Evolutionary conservation across 1,284 basidiomycete species (phyloP).

Genomic region (Pseudozyma thailandica): DNA sequence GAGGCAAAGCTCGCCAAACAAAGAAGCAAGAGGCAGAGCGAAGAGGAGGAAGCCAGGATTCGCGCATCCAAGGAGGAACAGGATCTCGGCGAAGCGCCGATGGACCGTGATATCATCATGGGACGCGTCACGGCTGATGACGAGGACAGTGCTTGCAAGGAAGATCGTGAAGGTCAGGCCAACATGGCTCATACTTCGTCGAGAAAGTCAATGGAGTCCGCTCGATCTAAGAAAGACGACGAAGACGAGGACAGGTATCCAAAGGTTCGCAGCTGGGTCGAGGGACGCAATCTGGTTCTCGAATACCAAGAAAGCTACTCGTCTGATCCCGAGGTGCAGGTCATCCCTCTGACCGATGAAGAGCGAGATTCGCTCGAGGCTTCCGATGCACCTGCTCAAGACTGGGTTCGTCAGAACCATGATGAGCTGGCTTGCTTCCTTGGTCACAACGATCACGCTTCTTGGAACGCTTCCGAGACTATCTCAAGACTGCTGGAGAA

Average conservation of each 20-base stretch:
- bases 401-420: slow-evolving; percentile 53
- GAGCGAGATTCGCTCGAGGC: slow-evolving; percentile 45
- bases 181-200: slow-evolving; percentile 2
- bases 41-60: slow-evolving; percentile 16
- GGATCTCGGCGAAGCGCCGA: slow-evolving; percentile 54
- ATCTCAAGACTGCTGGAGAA: slow-evolving; percentile 45
- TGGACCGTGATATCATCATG: slow-evolving; percentile 49
- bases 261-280: slow-evolving; percentile 59
- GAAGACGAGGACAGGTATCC: slow-evolving; percentile 48
- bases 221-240: neutral
- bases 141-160: slow-evolving; percentile 41
- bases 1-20: slow-evolving; percentile 17
- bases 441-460: slow-evolving; percentile 34
- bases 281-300: slow-evolving; percentile 62
- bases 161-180: slow-evolving; percentile 43
- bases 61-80: slow-evolving; percentile 38
- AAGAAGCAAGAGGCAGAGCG: slow-evolving; percentile 21
- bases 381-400: slow-evolving; percentile 50
- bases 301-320: slow-evolving; percentile 56
- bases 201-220: neutral
- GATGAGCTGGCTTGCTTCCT: slow-evolving; percentile 50
- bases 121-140: slow-evolving; percentile 37
- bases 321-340: slow-evolving; percentile 57
- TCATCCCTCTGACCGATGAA: slow-evolving; percentile 55
- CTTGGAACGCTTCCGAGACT: slow-evolving; percentile 46